Evolutionary conservation across 352 stramenopile species (phyloP).

Genomic region (Phytophthora megakarya): DNA sequence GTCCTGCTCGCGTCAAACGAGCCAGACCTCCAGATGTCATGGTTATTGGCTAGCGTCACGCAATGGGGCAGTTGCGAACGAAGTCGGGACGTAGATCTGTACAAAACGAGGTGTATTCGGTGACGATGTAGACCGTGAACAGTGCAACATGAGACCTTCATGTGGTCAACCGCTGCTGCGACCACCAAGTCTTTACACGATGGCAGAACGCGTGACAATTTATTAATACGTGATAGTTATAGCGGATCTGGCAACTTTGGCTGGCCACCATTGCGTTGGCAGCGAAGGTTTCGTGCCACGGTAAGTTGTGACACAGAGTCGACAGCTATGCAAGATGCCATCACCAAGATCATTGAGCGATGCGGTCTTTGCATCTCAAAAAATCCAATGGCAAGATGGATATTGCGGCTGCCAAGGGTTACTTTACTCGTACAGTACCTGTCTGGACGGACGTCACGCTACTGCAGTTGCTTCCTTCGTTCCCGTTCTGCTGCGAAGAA

Average conservation of each 20-base stretch:
- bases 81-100: constrained; percentile 4
- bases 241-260: not conserved
- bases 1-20: constrained; percentile 9
- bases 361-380: constrained; percentile 23
- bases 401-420: constrained; percentile 25
- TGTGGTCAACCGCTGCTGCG: not conserved
- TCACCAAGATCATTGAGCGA: constrained; percentile 3
- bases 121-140: no score
- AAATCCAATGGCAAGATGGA: constrained; percentile 35
- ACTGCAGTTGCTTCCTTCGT: constrained; percentile 33
- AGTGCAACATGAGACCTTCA: not conserved
- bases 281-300: no score
- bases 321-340: constrained; percentile 10
- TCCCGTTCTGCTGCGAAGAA: constrained; percentile 61
- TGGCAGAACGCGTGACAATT: not conserved
- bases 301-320: constrained; percentile 2
- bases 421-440: constrained; percentile 9
- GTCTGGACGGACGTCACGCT: no score
- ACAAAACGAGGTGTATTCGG: no score
- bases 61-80: constrained; percentile 18
- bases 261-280: not conserved
- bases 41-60: constrained; percentile 13
- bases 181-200: constrained; percentile 3
- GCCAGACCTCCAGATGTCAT: constrained; percentile 11
- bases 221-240: not conserved